These are phyloP conservation scores for Exophiala phaeomuriformis DNA, from an alignment of 2,329 filamentous ascomycete genomes.

Conservation along the genomic window DNA sequence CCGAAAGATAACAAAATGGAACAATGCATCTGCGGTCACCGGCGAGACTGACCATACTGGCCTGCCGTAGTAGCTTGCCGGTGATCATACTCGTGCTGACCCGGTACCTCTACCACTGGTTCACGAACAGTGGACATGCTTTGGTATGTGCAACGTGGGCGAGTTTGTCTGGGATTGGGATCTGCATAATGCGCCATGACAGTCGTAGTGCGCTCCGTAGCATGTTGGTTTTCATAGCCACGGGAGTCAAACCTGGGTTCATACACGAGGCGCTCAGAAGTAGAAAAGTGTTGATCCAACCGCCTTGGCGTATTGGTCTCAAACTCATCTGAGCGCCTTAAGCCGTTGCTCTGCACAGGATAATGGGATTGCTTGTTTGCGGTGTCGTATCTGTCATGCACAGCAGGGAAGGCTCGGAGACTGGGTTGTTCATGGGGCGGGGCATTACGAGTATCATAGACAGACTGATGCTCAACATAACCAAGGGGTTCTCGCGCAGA, in stretches of 20 bases:
- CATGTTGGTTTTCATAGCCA: constrained; percentile 7
- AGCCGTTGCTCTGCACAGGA: constrained; percentile 1
- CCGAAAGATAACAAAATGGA: not conserved
- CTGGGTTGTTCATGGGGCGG: not conserved
- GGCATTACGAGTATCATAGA: constrained; percentile 9
- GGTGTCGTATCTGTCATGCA: constrained; percentile 7
- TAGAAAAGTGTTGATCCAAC: constrained; percentile 1
- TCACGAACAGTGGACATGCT: constrained; percentile 7
- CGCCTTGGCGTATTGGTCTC: constrained; percentile 3
- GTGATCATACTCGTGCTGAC: constrained; percentile 17
- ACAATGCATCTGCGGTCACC: not conserved
- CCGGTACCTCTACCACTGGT: constrained; percentile 6
- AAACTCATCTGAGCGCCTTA: not conserved
- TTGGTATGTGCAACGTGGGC: constrained; percentile 8
- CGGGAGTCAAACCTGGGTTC: constrained; percentile 11
- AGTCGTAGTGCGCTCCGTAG: constrained; percentile 4
- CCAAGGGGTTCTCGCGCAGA: constrained; percentile 2
- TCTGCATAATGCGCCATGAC: constrained; percentile 12
- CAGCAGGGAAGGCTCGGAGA: constrained; percentile 1
- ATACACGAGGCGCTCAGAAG: constrained; percentile 4
- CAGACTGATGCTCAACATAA: constrained; percentile 10
- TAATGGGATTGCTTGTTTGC: not conserved
- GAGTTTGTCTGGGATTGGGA: constrained; percentile 6
- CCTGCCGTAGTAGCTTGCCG: not conserved
- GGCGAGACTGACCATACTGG: not conserved